These are phyloP conservation scores for Glarea lozoyensis DNA, from an alignment of 495 filamentous ascomycete genomes.

Conservation along the genomic window DNA sequence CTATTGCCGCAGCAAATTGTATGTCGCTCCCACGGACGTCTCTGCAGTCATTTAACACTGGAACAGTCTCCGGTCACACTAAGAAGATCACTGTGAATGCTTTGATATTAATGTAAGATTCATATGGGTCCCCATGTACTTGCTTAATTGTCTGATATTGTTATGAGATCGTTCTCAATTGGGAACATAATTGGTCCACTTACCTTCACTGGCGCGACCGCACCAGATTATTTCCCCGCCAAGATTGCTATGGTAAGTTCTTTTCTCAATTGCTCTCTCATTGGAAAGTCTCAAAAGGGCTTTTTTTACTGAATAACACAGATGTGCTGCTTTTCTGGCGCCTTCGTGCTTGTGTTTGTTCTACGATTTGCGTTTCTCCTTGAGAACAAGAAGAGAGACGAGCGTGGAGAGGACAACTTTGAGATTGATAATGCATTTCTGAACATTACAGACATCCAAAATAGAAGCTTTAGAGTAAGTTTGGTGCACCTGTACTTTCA, in stretches of 20 bases:
- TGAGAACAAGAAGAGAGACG: neutral
- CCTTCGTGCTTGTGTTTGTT: neutral
- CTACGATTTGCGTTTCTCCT: neutral
- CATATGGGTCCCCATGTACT: conserved; percentile 1
- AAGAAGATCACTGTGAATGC: conserved; percentile 1
- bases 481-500: neutral
- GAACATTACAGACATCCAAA: neutral
- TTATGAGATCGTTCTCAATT: neutral
- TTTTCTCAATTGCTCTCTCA: neutral
- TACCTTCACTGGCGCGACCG: conserved; percentile 19
- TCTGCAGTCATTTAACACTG: too few relatives aligned
- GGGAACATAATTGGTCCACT: conserved; percentile 23
- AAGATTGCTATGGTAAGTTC: conserved; percentile 21
- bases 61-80: conserved; percentile 1
- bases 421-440: neutral
- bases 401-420: neutral
- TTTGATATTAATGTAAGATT: neutral
- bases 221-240: conserved; percentile 19
- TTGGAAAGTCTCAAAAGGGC: neutral
- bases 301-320: neutral
- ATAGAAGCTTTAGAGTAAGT: neutral
- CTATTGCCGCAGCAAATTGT: neutral
- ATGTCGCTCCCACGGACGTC: too few relatives aligned
- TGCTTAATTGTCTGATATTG: too few relatives aligned
- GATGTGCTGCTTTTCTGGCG: neutral